These are phyloP conservation scores for Cercophora newfieldiana DNA, from an alignment of 495 filamentous ascomycete genomes.

Conservation along the genomic window DNA sequence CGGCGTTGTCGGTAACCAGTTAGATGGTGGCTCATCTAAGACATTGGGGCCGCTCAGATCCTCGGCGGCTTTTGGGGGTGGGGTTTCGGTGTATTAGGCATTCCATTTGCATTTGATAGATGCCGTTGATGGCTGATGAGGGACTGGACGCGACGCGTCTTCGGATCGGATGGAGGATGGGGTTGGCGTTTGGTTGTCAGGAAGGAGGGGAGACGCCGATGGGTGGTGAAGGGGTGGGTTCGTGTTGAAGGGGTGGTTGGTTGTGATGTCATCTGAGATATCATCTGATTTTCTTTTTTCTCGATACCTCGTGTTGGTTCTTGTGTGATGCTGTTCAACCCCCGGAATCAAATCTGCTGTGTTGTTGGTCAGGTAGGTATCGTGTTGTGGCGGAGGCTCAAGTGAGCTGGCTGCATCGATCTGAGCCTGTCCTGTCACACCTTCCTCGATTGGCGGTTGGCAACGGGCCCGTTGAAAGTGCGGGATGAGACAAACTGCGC, in stretches of 20 bases:
- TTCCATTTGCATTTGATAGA: neutral
- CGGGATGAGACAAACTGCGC: too few species aligned
- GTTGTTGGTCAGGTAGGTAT: too few species aligned
- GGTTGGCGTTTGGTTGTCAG: too few species aligned
- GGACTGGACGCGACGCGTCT: too few species aligned
- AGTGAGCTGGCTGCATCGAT: neutral
- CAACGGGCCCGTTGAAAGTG: too few species aligned
- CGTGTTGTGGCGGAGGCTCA: neutral
- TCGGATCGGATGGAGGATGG: too few species aligned
- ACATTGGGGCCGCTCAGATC: constrained; percentile 5
- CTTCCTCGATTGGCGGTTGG: neutral
- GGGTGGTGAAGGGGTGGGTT: too few species aligned
- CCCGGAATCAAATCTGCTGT: neutral
- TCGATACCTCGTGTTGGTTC: neutral
- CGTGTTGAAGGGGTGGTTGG: too few species aligned
- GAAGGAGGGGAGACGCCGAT: too few species aligned
- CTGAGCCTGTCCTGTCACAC: neutral
- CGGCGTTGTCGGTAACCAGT: neutral
- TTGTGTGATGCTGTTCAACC: neutral
- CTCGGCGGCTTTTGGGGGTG: neutral
- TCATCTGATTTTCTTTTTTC: neutral
- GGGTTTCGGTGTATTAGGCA: neutral
- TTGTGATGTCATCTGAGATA: neutral
- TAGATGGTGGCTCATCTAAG: neutral
- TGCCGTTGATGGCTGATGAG: too few species aligned